Evolutionary conservation across 257 asterid genomes (phyloP).

Genomic region (Solanum virginianum): DNA sequence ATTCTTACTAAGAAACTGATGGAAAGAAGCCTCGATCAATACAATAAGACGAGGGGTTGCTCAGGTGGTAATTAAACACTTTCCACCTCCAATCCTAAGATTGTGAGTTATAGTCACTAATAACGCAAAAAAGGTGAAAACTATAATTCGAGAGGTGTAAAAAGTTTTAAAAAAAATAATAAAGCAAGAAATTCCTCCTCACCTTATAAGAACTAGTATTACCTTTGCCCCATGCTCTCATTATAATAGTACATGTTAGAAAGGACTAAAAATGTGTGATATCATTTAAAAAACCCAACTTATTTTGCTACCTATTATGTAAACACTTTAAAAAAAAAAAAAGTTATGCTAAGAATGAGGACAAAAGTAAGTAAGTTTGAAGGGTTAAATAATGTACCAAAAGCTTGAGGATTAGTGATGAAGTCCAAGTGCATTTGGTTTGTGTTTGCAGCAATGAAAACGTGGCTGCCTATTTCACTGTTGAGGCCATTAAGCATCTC

Average conservation of each 20-base stretch:
- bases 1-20: no score
- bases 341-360: neutral
- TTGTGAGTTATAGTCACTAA: neutral
- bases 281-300: neutral
- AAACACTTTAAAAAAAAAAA: neutral
- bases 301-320: neutral
- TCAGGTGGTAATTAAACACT: no score
- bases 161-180: neutral
- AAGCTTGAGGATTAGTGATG: slow-evolving; percentile 44
- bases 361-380: neutral
- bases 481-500: slow-evolving; percentile 46
- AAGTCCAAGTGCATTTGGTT: slow-evolving; percentile 50
- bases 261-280: neutral
- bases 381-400: slow-evolving; percentile 24
- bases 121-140: neutral
- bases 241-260: neutral
- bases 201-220: neutral
- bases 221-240: neutral
- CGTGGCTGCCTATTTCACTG: slow-evolving; percentile 24
- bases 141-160: neutral
- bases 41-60: neutral
- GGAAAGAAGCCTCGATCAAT: no score
- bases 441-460: slow-evolving; percentile 55
- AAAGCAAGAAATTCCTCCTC: neutral
- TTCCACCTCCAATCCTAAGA: no score